Percentiles rank a stretch among this genome's conserved stretches.
Conservation (phyloP, 257 asterid species). For the Lavandula angustifolia region DNA sequence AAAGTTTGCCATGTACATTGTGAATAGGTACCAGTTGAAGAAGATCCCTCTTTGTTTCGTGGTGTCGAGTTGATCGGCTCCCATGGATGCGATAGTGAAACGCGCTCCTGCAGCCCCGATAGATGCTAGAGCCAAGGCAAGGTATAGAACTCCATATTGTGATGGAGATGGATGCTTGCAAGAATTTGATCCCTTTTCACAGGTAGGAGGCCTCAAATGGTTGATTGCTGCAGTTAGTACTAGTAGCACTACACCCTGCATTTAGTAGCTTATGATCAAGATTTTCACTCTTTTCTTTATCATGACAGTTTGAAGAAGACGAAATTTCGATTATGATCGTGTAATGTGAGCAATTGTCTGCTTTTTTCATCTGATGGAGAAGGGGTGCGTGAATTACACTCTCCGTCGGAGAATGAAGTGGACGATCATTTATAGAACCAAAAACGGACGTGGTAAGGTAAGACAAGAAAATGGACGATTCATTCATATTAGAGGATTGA, state of each 20-base stretch:
- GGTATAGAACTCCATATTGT: slow-evolving; percentile 46
- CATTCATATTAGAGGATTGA: too few relatives aligned
- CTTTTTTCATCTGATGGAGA: too few relatives aligned
- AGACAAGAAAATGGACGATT: too few relatives aligned
- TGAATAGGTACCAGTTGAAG: slow-evolving; percentile 66
- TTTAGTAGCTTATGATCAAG: too few relatives aligned
- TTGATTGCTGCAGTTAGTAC: slow-evolving; percentile 47
- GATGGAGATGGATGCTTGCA: slow-evolving; percentile 46
- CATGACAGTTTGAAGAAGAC: too few relatives aligned
- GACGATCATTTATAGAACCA: too few relatives aligned
- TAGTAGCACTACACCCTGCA: slow-evolving; percentile 51
- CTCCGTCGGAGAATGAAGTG: too few relatives aligned
- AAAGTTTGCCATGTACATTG: slow-evolving; percentile 48
- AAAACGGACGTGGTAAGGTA: too few relatives aligned
- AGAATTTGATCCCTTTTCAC: slow-evolving; percentile 38
- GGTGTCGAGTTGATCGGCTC: slow-evolving; percentile 59
- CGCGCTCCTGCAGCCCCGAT: slow-evolving; percentile 68
- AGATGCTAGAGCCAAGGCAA: slow-evolving; percentile 47
- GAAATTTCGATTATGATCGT: too few relatives aligned
- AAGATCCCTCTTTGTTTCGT: slow-evolving; percentile 47
- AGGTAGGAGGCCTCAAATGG: slow-evolving; percentile 51
- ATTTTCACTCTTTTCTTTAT: too few relatives aligned
- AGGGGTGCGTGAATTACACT: too few relatives aligned
- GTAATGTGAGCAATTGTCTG: too few relatives aligned
- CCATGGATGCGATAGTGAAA: slow-evolving; percentile 67